Conservation (phyloP, 1,139 yeast species). For the Schwanniomyces etchellsii region DNA sequence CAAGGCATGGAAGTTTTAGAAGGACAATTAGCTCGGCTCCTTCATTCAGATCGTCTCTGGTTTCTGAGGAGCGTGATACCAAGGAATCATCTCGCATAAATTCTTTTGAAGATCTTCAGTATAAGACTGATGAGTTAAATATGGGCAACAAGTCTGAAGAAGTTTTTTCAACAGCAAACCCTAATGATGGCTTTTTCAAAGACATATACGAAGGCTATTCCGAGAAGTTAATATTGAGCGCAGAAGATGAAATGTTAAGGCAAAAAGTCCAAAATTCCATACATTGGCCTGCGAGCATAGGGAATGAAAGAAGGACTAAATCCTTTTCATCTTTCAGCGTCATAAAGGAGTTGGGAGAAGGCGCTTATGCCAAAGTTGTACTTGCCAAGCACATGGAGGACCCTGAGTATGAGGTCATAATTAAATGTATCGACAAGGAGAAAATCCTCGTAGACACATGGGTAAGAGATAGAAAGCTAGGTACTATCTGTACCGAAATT, state of each 20-base stretch:
- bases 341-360: slow-evolving; percentile 83
- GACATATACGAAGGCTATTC: slow-evolving; percentile 14
- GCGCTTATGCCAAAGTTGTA: slow-evolving; percentile 92
- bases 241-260: slow-evolving; percentile 40
- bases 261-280: slow-evolving; percentile 28
- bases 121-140: not conserved
- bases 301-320: slow-evolving; percentile 57
- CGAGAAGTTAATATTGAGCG: slow-evolving; percentile 35
- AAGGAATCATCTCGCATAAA: not conserved
- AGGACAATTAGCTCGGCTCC: not conserved
- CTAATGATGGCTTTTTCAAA: not conserved
- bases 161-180: slow-evolving; percentile 3
- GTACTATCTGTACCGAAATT: slow-evolving; percentile 92
- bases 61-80: slow-evolving; percentile 7
- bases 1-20: slow-evolving; percentile 34
- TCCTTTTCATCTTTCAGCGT: slow-evolving; percentile 66
- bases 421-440: slow-evolving; percentile 87
- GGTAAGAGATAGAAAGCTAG: slow-evolving; percentile 87
- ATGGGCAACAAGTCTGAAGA: not conserved
- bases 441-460: slow-evolving; percentile 93
- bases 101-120: not conserved
- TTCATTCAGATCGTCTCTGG: not conserved
- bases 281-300: slow-evolving; percentile 55
- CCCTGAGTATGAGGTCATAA: slow-evolving; percentile 60
- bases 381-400: slow-evolving; percentile 67